Evolutionary conservation across 768 basidiomycete species (phyloP), one percentile per base, ranked within the genome.

Genomic region (Xerocomus potaroensis): DNA sequence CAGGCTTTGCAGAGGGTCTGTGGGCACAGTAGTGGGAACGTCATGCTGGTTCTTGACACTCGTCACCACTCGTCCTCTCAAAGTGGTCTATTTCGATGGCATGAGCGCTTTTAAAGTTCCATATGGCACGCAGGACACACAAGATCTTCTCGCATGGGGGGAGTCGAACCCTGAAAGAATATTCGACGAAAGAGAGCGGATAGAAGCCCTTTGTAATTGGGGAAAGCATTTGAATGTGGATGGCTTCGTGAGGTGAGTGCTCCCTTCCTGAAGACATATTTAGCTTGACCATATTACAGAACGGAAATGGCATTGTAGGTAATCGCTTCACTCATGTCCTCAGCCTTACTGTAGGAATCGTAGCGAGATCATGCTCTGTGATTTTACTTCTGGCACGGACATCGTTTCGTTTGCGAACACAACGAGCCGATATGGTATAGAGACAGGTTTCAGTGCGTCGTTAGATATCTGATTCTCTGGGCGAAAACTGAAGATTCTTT

Each of bases 231-330:
- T 61, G 5, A 61, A 58, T 6, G 19, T 71, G 6, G 68, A 69
- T 36, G 69, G 65, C 1, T 69, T 67, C 38, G 62, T 69, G 26
- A 60, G 66, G 62, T 48, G 31, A 34, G 29, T 34, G n/a, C n/a
- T 9, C 3, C 7, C 14, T 12, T 8, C 14, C n/a, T 14, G 6
- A n/a, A 15, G 15, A 8, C 4, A 6, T 39, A 5, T 31, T 21
- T 34, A 23, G 2, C 6, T 24, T 27, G 14, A 26, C 11, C 4
- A 2, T 7, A 8, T 24, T 18, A 8, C 29, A 75, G 71, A 48
- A 74, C 73, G 73, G 70, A 73, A 67, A 69, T 71, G 66, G 66
- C 72, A 46, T 75, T 78, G 73, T 75, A 50, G 53, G 73, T 59
- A 9, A 10, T 3, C 4, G 6, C 22, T 5, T 7, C 7, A 14